Conservation (phyloP, 2,329 filamentous ascomycete species). For the Lecanicillium sp. region DNA sequence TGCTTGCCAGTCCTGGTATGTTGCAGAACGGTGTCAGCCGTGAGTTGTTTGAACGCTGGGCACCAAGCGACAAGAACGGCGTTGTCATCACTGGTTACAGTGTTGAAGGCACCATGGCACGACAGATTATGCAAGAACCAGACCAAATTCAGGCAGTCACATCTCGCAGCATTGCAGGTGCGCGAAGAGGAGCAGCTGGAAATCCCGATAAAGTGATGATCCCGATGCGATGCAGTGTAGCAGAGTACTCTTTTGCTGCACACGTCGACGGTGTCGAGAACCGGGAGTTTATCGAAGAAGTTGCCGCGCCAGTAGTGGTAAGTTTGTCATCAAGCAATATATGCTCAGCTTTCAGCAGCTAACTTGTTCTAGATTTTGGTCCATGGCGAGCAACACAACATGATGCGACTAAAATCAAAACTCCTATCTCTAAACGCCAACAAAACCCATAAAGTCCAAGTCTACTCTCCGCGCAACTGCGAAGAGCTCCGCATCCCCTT, state of each 20-base stretch:
- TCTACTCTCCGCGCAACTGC: slow-evolving; percentile 89
- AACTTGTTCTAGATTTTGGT: slow-evolving; percentile 65
- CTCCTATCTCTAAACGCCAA: slow-evolving; percentile 83
- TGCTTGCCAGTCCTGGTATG: slow-evolving; percentile 98
- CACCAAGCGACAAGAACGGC: slow-evolving; percentile 93
- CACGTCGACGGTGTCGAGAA: slow-evolving; percentile 97
- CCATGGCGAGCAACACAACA: slow-evolving; percentile 94
- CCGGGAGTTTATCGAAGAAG: slow-evolving; percentile 91
- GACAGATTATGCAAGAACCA: slow-evolving; percentile 89
- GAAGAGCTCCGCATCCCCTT: slow-evolving; percentile 94
- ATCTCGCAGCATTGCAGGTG: slow-evolving; percentile 59
- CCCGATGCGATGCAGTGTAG: slow-evolving; percentile 81
- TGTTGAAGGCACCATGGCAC: slow-evolving; percentile 97
- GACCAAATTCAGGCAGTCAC: slow-evolving; percentile 93
- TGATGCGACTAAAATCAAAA: slow-evolving; percentile 94
- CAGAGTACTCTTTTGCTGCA: slow-evolving; percentile 91
- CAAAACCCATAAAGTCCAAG: slow-evolving; percentile 75
- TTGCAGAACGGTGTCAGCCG: slow-evolving; percentile 91
- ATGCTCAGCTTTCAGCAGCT: slow-evolving; percentile 3
- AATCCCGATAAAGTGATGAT: slow-evolving; percentile 88
- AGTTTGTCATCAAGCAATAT: slow-evolving; percentile 30
- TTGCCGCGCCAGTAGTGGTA: slow-evolving; percentile 85
- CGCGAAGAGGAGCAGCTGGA: slow-evolving; percentile 51
- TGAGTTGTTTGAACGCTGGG: slow-evolving; percentile 90
- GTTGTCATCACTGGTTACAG: slow-evolving; percentile 98